Evolutionary conservation across 1,284 basidiomycete genomes (phyloP).

Genomic region (Rhodotorula sp.): DNA sequence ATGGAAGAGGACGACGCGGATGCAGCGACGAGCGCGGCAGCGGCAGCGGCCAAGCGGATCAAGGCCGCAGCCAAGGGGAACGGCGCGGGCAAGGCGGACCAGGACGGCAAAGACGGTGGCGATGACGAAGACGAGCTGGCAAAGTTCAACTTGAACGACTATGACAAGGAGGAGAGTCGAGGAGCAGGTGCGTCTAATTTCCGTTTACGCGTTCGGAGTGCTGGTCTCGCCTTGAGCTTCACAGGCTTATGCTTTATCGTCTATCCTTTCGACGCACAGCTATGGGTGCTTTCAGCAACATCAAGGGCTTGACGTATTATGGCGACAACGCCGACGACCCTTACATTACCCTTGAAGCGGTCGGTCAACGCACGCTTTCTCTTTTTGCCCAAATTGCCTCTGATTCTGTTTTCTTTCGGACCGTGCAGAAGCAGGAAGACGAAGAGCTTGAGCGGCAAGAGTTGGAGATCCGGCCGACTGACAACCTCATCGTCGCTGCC

Average conservation of each 20-base stretch:
- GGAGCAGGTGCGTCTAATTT: slow-evolving; percentile 56
- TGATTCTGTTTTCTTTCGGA: neutral
- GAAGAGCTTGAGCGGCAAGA: slow-evolving; percentile 84
- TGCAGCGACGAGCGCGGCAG: slow-evolving; percentile 51
- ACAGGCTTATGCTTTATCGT: neutral
- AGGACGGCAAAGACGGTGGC: slow-evolving; percentile 51
- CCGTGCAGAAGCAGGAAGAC: slow-evolving; percentile 55
- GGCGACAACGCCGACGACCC: slow-evolving; percentile 91
- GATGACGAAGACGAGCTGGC: slow-evolving; percentile 66
- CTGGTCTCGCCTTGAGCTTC: neutral
- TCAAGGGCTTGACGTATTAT: slow-evolving; percentile 92
- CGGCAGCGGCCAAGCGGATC: slow-evolving; percentile 35
- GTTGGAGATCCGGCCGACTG: slow-evolving; percentile 81
- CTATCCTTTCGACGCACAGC: no score
- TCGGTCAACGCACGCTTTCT: slow-evolving; percentile 48
- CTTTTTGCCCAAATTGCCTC: neutral
- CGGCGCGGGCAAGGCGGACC: slow-evolving; percentile 30
- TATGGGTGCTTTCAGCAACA: slow-evolving; percentile 87
- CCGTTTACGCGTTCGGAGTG: neutral
- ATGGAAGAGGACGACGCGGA: slow-evolving; percentile 65
- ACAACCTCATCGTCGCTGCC: slow-evolving; percentile 87
- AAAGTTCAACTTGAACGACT: slow-evolving; percentile 88
- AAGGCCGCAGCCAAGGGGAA: slow-evolving; percentile 53
- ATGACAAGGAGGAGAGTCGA: slow-evolving; percentile 75
- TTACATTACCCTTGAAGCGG: slow-evolving; percentile 93